Evolutionary conservation across 108 stramenopile species (phyloP), one percentile per base, ranked within the genome.

Genomic region (Ochromonas danica): DNA sequence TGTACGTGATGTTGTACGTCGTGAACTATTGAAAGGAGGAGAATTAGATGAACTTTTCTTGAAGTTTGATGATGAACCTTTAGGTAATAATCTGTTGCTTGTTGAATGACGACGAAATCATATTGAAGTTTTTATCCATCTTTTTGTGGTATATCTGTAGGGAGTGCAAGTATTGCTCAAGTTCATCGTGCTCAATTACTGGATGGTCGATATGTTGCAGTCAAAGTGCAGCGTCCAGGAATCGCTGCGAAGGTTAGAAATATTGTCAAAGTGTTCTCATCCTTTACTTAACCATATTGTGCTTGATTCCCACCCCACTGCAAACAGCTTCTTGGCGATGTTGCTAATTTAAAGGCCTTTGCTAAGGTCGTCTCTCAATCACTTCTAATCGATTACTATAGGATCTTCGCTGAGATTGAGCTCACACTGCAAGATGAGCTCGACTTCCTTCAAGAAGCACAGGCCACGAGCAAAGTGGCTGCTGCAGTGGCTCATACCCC

Each of bases 401-500:
- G 92, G 22, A 95, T 95, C 30, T 92, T 95, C 83, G 70, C 70
- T 43, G 94, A 94, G 77, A 86, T 95, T 77, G 94, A 97, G 80
- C 84, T 84, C 60, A 92, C 92, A 51, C 71, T 97, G 14, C 87
- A 87, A 41, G 91, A 93, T 78, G 96, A 97, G 81, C 43, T 97
- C 81, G 95, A 97, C 79, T 97, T 97, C 86, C 85, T 95, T 0
- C 93, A 94, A 17, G 96, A 97, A 80, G 94, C 96, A 28, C 93
- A 93, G 45, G 92, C 94, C 25, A 97, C 95, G 94, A 93, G 94
- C 72, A 86, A 94, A 39, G 93, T 97, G 39, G 89, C 88, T 33
- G 86, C 89, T 22, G 81, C 91, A 0, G 77, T 95, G 2, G 86
- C 87, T 0, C 74, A 84, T 71, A 84, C 83, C 60, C 65, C 79